Evolutionary conservation across 2,329 filamentous ascomycete species (phyloP).

Genomic region (Aspergillus arachidicola): DNA sequence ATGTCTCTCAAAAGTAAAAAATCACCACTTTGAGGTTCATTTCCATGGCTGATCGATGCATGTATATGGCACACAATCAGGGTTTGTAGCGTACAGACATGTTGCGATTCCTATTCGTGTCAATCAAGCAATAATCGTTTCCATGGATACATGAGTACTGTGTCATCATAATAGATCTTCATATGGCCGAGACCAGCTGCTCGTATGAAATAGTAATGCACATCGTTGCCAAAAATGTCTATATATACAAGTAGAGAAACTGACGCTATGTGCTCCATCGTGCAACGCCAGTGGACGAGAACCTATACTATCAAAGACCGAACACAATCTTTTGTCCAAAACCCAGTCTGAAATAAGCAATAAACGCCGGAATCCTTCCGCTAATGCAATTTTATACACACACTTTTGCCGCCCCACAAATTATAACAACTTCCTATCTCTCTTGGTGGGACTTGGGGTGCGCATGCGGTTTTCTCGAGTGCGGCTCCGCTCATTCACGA

Average conservation of each 20-base stretch:
- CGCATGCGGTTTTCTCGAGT: slow-evolving; percentile 35
- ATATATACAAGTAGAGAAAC: neutral
- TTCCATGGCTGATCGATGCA: neutral
- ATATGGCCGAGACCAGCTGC: neutral
- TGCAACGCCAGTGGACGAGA: neutral
- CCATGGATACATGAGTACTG: neutral
- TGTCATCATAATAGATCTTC: neutral
- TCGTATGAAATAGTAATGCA: neutral
- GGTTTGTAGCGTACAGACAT: neutral
- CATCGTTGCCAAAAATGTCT: neutral
- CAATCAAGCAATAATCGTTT: neutral
- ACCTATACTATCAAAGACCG: neutral
- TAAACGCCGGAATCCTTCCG: slow-evolving; percentile 13
- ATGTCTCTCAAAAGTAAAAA: neutral
- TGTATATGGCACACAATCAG: neutral
- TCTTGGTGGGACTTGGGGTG: slow-evolving; percentile 43
- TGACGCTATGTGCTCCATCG: neutral
- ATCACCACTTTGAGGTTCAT: neutral
- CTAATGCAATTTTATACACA: slow-evolving; percentile 14
- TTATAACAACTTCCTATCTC: slow-evolving; percentile 25
- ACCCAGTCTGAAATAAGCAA: neutral
- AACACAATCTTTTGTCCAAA: neutral
- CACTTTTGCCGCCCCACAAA: neutral
- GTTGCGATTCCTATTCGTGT: neutral
- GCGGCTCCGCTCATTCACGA: slow-evolving; percentile 35